Base-by-base conservation (phyloP, 1,139 yeast genomes). In the Suhomyces atakaporum region DNA sequence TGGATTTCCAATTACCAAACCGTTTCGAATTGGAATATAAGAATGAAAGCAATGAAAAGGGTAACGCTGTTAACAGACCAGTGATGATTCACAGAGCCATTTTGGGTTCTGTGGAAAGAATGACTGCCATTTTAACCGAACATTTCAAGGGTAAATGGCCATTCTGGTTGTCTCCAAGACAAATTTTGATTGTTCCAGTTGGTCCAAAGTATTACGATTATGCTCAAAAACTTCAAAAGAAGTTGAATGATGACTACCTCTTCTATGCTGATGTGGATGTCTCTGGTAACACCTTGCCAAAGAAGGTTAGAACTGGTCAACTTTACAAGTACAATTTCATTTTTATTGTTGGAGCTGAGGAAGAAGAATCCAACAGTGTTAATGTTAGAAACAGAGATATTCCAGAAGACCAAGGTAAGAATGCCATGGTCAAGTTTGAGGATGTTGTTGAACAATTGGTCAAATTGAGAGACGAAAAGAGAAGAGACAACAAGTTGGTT, bases 91-190 rank as follows among this genome's bases (percentile, higher is more conserved):
- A 92, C 70, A 85, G 98, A 72, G 98, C 98, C 50, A 86, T 92
- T 49, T 81, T 89, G 62, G 98, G 98, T 44, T 89, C 97, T 27
- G 92, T 92, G 37, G 98, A 92, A 74, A 84, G 98, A 76, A 89
- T 92, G 96, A 84, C 96, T 50, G 97, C 96, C 45, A 88, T 92
- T 54, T 80, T 92, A 65, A 89, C 95, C 43, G 98, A 92, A 65
- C 97, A 92, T 69, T 90, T 75, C 69, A 95, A 90, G 60, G 98
- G 98, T 58, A 89, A 87, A 64, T 90, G 97, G 97, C 98, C 98
- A 56, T 84, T 92, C 77, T 92, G 98, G 98, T 75, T 92, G 56
- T 89, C 97, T 21, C 98, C 98, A 56, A 85, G 97, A 75, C 98
- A 92, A 69, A 75, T 89, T 40, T 73, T 89, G 57, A 92, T 92